Conservation (phyloP, 2,329 filamentous ascomycete species). For the Penicillium sp. region DNA sequence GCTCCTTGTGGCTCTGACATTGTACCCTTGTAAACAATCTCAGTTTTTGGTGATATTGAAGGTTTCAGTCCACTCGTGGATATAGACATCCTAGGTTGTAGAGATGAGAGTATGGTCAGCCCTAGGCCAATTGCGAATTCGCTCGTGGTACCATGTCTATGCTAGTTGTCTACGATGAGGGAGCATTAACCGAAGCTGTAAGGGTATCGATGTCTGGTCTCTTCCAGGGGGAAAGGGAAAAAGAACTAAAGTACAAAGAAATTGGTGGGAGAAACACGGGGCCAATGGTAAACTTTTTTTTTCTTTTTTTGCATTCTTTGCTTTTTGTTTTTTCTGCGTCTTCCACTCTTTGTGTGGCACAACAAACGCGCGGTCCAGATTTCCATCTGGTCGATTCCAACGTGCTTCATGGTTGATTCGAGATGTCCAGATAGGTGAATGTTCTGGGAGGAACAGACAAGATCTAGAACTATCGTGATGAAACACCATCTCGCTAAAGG, state of each 20-base stretch:
- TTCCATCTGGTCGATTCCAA: not conserved
- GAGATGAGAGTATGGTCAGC: not conserved
- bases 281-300: slow-evolving; percentile 13
- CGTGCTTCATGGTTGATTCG: not conserved
- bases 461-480: not conserved
- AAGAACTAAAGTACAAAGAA: slow-evolving; percentile 30
- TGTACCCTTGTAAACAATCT: slow-evolving; percentile 11
- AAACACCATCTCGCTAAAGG: slow-evolving; percentile 16
- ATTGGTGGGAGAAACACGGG: slow-evolving; percentile 5
- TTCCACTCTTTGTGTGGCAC: slow-evolving; percentile 8
- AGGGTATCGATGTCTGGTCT: slow-evolving; percentile 36
- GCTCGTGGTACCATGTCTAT: not conserved
- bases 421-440: not conserved
- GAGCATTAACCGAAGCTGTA: slow-evolving; percentile 21
- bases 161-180: not conserved
- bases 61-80: not conserved
- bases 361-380: slow-evolving; percentile 4
- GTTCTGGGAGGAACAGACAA: not conserved
- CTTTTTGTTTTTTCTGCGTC: slow-evolving; percentile 15
- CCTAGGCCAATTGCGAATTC: not conserved
- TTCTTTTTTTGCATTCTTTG: slow-evolving; percentile 10
- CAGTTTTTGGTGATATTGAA: not conserved
- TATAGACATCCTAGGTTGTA: not conserved
- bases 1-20: slow-evolving; percentile 4
- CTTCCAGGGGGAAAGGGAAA: slow-evolving; percentile 20